A percentile compares a stretch with the other conserved stretches of the same genome.
These are phyloP conservation scores for Leccinum broughii DNA, from an alignment of 768 basidiomycete species.

Conservation along the genomic window DNA sequence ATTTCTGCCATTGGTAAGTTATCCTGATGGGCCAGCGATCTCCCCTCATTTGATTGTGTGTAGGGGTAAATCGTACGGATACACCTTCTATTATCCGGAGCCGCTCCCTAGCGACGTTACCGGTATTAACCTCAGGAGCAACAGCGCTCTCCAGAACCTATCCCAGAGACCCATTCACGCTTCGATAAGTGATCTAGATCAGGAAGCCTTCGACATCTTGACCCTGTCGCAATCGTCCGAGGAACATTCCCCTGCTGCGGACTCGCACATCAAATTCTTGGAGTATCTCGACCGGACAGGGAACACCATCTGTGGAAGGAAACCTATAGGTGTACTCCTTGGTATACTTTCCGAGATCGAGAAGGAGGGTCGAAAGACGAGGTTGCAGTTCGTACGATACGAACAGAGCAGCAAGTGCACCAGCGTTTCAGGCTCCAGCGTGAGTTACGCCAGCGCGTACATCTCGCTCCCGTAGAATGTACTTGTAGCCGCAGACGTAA, in stretches of 20 bases:
- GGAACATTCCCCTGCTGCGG: conserved; percentile 39
- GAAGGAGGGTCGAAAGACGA: conserved; percentile 34
- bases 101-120: conserved; percentile 47
- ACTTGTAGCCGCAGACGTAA: neutral
- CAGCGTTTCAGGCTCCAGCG: conserved; percentile 77
- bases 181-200: conserved; percentile 83
- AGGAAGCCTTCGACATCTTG: conserved; percentile 79
- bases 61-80: conserved; percentile 85
- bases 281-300: conserved; percentile 70
- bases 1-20: conserved; percentile 95
- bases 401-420: conserved; percentile 85
- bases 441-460: conserved; percentile 95
- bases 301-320: conserved; percentile 97
- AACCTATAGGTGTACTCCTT: conserved; percentile 91
- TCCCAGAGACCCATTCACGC: conserved; percentile 68
- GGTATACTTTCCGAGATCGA: conserved; percentile 69
- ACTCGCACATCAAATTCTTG: conserved; percentile 63
- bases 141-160: conserved; percentile 38
- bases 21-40: neutral
- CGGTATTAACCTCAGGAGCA: conserved; percentile 52
- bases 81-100: conserved; percentile 83
- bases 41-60: conserved; percentile 1
- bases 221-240: conserved; percentile 53
- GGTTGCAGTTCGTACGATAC: conserved; percentile 84
- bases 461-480: conserved; percentile 46